Base-by-base conservation (phyloP, 2,329 filamentous ascomycete species). In the Fusarium nurragi region DNA sequence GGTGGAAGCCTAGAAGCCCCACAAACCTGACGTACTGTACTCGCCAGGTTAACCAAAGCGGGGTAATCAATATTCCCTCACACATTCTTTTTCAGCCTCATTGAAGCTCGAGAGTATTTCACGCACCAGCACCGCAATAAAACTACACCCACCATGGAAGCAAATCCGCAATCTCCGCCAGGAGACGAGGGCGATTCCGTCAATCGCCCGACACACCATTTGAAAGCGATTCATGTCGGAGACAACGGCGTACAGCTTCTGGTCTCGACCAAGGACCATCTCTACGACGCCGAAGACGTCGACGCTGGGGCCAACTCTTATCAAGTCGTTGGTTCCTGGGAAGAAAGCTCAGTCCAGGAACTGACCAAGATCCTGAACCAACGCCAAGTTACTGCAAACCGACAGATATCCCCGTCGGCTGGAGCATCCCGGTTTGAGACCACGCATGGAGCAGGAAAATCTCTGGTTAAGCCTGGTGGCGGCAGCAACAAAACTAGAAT, bases 191-290 rank as follows among this genome's bases (percentile, higher is more conserved):
- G 5, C 0, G 53, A 44, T 19, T 39, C 12, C 14, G 6, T 4
- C 14, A 30, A 10, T n/a, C 54, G 54, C 32, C 54, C 54, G 4
- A 56, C 54, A 2, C 54, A 56, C 25, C 32, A 5, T 18, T 39
- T 56, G 22, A 19, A 56, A 5, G 38, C 14, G 14, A 58, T 67
- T 4, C 47, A 58, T 34, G 65, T 57, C 8, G 65, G 65, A 19
- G 65, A 68, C 6, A 36, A 43, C 14, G 32, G 66, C 23, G 54
- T 69, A 8, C 67, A 70, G 39, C 52, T 70, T 3, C 36, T 70
- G 22, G 28, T 70, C 2, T 70, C 67, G 12, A 69, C 64, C 8
- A 67, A 65, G 22, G 67, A 69, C 30, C 60, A 69, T 18, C 40
- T 69, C 11, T 70, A 70, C 25, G 14, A 69, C 21, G 64, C 64